Evolutionary conservation across 768 basidiomycete species (phyloP).

Genomic region (Serendipita sp.): DNA sequence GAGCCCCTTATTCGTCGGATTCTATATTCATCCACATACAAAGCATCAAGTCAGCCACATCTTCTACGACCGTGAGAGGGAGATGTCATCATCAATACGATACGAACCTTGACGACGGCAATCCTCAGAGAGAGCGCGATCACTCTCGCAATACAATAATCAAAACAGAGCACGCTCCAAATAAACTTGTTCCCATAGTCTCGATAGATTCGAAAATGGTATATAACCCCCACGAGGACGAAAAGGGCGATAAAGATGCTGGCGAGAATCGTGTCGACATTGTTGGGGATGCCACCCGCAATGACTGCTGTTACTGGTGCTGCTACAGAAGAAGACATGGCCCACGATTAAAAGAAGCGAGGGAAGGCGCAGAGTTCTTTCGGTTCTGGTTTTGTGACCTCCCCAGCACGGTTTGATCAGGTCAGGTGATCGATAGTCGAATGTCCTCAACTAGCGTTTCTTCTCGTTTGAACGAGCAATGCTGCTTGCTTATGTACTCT

Average conservation of each 20-base stretch:
- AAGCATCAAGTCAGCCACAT: no score
- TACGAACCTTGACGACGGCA: not conserved
- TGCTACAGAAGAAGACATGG: no score
- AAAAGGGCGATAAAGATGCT: slow-evolving; percentile 1
- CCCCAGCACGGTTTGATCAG: no score
- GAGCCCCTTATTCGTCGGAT: not conserved
- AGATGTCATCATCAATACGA: not conserved
- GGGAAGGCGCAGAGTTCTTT: no score
- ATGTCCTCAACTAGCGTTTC: no score
- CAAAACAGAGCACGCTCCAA: not conserved
- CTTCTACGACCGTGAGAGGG: no score
- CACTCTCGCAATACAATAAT: not conserved
- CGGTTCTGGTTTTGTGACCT: no score
- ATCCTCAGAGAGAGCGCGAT: not conserved
- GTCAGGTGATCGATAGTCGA: no score
- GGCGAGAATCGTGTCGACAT: not conserved
- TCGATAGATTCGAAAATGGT: not conserved
- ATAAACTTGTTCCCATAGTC: not conserved
- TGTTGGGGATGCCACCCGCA: not conserved
- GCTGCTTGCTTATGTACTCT: no score
- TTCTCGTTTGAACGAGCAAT: no score
- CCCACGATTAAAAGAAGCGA: no score
- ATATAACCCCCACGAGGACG: not conserved
- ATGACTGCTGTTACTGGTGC: not conserved
- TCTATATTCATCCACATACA: no score